A percentile compares a stretch with the other conserved stretches of the same genome.
Conservation (phyloP, 768 basidiomycete genomes). For the Kwoniella dendrophila region DNA sequence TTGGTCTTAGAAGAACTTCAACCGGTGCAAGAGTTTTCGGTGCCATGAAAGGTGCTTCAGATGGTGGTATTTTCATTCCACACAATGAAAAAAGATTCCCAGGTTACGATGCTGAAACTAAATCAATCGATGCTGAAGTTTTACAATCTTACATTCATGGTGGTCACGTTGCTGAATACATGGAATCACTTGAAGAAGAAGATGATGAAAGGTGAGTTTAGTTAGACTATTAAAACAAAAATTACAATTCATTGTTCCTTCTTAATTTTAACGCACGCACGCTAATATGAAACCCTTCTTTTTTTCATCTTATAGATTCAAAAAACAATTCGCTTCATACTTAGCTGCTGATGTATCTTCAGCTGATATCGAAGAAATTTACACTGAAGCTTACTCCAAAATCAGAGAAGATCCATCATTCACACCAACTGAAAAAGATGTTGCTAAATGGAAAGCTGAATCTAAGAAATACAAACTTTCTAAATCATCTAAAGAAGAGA, state of each 20-base stretch:
- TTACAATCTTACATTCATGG: constrained; percentile 97
- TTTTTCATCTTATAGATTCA: constrained; percentile 69
- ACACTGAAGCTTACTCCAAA: constrained; percentile 85
- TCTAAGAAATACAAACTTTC: constrained; percentile 67
- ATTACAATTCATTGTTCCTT: no score
- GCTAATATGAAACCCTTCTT: no score
- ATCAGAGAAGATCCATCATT: constrained; percentile 93
- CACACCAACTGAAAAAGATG: constrained; percentile 83
- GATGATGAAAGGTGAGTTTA: constrained; percentile 79
- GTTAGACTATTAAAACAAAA: background rate
- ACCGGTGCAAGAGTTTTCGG: constrained; percentile 97
- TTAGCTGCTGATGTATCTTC: constrained; percentile 94
- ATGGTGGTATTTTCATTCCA: constrained; percentile 96
- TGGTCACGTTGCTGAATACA: constrained; percentile 98
- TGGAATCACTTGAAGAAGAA: constrained; percentile 99
- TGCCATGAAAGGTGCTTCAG: constrained; percentile 96
- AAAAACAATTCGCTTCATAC: constrained; percentile 94
- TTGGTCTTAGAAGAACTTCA: constrained; percentile 95
- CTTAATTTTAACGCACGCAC: no score
- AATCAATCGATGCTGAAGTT: constrained; percentile 89
- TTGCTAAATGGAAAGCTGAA: constrained; percentile 86
- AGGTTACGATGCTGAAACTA: constrained; percentile 89
- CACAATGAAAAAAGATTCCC: constrained; percentile 98
- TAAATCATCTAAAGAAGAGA: constrained; percentile 75
- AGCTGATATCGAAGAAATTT: constrained; percentile 96